phyloP scores from a whole-genome alignment of 176 grass and related monocot genomes.

The Saccharum spontaneum region DNA sequence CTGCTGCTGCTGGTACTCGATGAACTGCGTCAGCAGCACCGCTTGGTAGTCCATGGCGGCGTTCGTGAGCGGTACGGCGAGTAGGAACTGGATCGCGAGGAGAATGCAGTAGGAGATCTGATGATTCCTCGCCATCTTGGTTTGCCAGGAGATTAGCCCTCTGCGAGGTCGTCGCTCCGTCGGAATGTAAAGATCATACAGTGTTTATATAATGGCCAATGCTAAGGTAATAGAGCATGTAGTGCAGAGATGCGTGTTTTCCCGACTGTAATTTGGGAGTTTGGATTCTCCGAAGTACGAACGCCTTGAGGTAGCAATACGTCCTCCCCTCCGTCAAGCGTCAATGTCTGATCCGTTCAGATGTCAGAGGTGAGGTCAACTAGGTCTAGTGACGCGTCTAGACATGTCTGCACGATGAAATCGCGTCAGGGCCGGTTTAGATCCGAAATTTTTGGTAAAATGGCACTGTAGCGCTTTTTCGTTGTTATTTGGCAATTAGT shows the following conservation, averaged over 20 bases:
- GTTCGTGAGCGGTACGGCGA: background rate
- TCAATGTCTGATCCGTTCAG: background rate
- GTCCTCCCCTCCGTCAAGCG: too few species aligned
- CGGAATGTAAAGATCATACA: background rate
- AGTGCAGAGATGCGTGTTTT: background rate
- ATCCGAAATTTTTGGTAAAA: too few species aligned
- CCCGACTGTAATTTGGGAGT: background rate
- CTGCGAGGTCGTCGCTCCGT: background rate
- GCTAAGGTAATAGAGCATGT: too few species aligned
- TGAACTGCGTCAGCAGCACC: background rate
- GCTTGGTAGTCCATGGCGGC: background rate
- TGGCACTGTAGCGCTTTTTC: too few species aligned
- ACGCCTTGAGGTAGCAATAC: background rate
- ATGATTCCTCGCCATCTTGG: background rate
- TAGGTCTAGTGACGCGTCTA: too few species aligned
- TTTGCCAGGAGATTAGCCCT: background rate
- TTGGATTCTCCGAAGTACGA: background rate
- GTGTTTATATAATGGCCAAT: background rate
- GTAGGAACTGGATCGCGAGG: background rate
- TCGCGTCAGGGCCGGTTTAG: too few species aligned
- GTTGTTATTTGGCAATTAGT: too few species aligned
- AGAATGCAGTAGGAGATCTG: background rate
- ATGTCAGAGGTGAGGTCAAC: background rate
- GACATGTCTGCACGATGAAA: too few species aligned
- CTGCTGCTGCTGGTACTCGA: background rate